A percentile compares a stretch with the other conserved stretches of the same genome.
Evolutionary conservation across 108 stramenopile species (phyloP).

Genomic region (Cyclotella distinguenda): DNA sequence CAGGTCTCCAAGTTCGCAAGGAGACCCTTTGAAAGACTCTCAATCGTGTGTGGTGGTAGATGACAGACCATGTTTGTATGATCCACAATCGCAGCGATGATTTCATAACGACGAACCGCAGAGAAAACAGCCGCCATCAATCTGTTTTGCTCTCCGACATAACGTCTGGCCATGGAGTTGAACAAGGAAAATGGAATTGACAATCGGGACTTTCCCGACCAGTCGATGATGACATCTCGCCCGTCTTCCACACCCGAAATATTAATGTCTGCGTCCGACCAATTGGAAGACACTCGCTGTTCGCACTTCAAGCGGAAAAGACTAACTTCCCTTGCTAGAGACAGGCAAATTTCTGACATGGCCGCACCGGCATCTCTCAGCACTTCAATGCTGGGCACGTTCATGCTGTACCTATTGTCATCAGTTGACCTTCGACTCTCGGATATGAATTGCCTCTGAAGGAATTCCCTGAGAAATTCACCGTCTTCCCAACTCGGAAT

Average conservation of each 20-base stretch:
- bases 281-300: conserved; percentile 53
- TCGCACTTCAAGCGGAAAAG: conserved; percentile 52
- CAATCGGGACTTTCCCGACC: conserved; percentile 63
- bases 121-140: conserved; percentile 69
- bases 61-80: conserved; percentile 66
- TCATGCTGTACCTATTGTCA: conserved; percentile 31
- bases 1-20: conserved; percentile 60
- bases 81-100: conserved; percentile 55
- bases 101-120: conserved; percentile 71
- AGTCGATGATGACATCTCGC: conserved; percentile 54
- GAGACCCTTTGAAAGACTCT: conserved; percentile 39
- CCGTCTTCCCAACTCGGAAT: conserved; percentile 85
- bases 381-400: conserved; percentile 68
- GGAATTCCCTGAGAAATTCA: conserved; percentile 57
- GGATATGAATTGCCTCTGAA: conserved; percentile 86
- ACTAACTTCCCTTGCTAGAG: conserved; percentile 62
- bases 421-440: conserved; percentile 58
- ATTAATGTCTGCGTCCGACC: conserved; percentile 67
- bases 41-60: conserved; percentile 51
- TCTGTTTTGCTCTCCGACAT: conserved; percentile 53
- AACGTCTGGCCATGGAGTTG: conserved; percentile 56
- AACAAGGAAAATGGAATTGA: conserved; percentile 47
- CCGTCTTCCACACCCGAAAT: conserved; percentile 54
- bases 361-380: conserved; percentile 75
- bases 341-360: conserved; percentile 66